Evolutionary conservation across 768 basidiomycete genomes (phyloP), one percentile per base, ranked within the genome.

Genomic region (Lactarius deliciosus): DNA sequence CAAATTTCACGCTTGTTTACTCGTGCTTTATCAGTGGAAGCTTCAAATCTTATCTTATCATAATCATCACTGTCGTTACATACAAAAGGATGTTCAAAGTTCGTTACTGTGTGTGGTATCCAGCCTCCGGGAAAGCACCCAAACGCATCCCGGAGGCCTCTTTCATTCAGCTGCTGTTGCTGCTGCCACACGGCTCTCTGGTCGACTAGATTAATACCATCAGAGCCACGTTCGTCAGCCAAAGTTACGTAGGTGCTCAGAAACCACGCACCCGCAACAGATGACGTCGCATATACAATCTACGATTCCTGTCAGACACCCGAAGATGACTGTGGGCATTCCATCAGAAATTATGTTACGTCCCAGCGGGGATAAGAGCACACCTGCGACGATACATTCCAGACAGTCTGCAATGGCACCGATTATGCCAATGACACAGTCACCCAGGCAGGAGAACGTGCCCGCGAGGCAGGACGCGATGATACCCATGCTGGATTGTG

Each of bases 351-450:
- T 43, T 47, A 15, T 6, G 57, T 20, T n/a, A 4, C 22, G 11
- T 55, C 18, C 13, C 6, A 32, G 41, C 5, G 28, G 34, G 41
- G 15, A 34, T 9, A 11, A 20, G 18, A 20, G 38, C 60, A 57
- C 64, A 82, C 83, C 77, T 53, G 73, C 79, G 53, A 85, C 75
- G 22, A 84, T 79, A 62, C 82, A 82, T 72, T 82, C 81, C 30
- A 84, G 43, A 59, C 80, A 82, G 4, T 77, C 79, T 13, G 78
- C 80, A 43, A 84, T 78, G 25, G 72, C 61, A 16, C 69, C 72
- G 7, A 83, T 70, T 57, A 82, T 73, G 18, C 73, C 70, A 74
- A 81, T 79, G 55, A 84, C 73, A 13, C 73, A 72, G 20, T 75
- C 81, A 6, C 79, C 82, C 40, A 83, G 79, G 65, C 83, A 83